Percentiles rank a stretch among this genome's conserved stretches.
These are phyloP conservation scores for Phytophthora meadii DNA, from an alignment of 352 stramenopile species.

Conservation along the genomic window DNA sequence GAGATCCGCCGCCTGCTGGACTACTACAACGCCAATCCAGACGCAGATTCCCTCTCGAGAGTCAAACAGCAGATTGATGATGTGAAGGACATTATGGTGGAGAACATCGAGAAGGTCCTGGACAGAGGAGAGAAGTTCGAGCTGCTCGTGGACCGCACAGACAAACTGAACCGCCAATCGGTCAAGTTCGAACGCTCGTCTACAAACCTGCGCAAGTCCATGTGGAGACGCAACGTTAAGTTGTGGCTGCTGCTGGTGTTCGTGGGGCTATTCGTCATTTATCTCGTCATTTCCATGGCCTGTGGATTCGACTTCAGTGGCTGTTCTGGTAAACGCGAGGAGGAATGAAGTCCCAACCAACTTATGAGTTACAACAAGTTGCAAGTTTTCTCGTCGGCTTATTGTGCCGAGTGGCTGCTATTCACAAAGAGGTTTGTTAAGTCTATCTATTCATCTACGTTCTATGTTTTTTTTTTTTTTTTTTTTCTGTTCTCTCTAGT, in stretches of 20 bases:
- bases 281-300: slow-evolving; percentile 88
- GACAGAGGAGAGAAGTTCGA: slow-evolving; percentile 99
- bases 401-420: neutral
- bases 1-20: slow-evolving; percentile 92
- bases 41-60: slow-evolving; percentile 91
- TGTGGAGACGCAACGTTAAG: slow-evolving; percentile 92
- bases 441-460: slow-evolving; percentile 36
- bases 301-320: slow-evolving; percentile 87
- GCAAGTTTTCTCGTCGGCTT: slow-evolving; percentile 5
- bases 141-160: slow-evolving; percentile 90
- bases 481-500: slow-evolving; percentile 4
- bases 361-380: slow-evolving; percentile 12
- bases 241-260: slow-evolving; percentile 83
- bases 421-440: slow-evolving; percentile 16
- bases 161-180: slow-evolving; percentile 97
- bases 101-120: slow-evolving; percentile 99
- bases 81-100: slow-evolving; percentile 98
- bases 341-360: slow-evolving; percentile 21
- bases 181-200: slow-evolving; percentile 96
- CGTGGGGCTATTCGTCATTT: slow-evolving; percentile 84
- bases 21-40: slow-evolving; percentile 88
- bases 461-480: slow-evolving; percentile 24
- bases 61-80: slow-evolving; percentile 98
- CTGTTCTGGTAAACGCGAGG: slow-evolving; percentile 67
- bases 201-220: slow-evolving; percentile 86